These are phyloP conservation scores for Thalia dealbata DNA, from an alignment of 176 grass and related monocot species.

Conservation along the genomic window DNA sequence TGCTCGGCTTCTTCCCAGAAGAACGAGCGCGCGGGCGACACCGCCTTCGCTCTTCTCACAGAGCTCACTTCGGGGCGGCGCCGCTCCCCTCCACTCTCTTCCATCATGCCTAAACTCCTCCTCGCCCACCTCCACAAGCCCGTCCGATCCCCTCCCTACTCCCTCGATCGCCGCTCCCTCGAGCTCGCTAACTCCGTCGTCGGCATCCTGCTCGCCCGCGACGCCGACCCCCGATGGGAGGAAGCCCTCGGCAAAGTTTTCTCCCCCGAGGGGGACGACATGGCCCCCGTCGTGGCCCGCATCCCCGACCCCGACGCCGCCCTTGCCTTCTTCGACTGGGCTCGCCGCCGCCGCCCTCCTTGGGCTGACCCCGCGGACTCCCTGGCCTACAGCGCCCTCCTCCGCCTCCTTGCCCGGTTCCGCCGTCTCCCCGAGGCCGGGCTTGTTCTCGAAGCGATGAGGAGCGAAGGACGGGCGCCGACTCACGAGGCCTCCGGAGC, in stretches of 20 bases:
- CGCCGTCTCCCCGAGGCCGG: conserved; percentile 8
- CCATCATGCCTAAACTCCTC: conserved; percentile 26
- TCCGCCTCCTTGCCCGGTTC: not conserved
- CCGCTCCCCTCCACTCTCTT: not conserved
- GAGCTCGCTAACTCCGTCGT: conserved; percentile 17
- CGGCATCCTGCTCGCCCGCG: conserved; percentile 9
- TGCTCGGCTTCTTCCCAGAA: no score
- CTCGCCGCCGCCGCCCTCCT: not conserved
- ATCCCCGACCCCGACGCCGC: conserved; percentile 24
- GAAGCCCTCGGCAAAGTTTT: conserved; percentile 13
- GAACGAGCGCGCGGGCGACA: no score
- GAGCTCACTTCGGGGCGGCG: not conserved
- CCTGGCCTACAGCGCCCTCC: conserved; percentile 21
- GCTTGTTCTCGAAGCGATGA: conserved; percentile 5
- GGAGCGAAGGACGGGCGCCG: conserved; percentile 4
- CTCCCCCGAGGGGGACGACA: conserved; percentile 2
- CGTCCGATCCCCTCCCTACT: conserved; percentile 1
- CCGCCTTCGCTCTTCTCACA: no score
- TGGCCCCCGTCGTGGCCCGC: conserved; percentile 6
- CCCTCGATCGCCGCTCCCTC: not conserved
- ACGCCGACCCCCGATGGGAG: conserved; percentile 25
- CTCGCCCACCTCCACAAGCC: conserved; percentile 28
- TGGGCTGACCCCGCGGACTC: not conserved
- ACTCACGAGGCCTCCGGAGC: conserved; percentile 17
- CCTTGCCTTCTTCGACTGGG: conserved; percentile 26